A percentile compares a stretch with the other conserved stretches of the same genome.
Evolutionary conservation across 1,139 yeast species (phyloP).

Genomic region (Kurtzmaniella quercitrusa): DNA sequence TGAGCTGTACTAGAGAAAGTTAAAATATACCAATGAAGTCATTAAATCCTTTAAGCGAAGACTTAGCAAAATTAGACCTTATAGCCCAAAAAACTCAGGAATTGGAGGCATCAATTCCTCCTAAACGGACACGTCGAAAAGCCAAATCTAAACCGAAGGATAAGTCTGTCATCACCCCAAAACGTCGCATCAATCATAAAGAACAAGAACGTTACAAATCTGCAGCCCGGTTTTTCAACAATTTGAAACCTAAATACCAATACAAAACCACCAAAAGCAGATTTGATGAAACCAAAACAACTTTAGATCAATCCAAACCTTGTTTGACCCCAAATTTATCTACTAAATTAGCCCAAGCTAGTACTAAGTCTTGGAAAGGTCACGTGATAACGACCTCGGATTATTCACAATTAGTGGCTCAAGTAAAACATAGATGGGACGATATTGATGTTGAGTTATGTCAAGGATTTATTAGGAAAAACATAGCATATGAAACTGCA

Average conservation of each 20-base stretch:
- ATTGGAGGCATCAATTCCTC: slow-evolving; percentile 5
- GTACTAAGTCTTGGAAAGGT: slow-evolving; percentile 12
- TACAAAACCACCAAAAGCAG: background rate
- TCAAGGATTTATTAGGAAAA: slow-evolving; percentile 22
- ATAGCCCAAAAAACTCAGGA: slow-evolving; percentile 3
- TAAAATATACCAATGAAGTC: background rate
- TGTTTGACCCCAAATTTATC: background rate
- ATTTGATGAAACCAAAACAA: too few species aligned
- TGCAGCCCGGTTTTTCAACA: slow-evolving; percentile 3
- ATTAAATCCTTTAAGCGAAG: background rate
- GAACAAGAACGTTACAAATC: slow-evolving; percentile 3
- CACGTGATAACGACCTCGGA: slow-evolving; percentile 12
- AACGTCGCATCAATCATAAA: background rate
- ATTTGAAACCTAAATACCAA: slow-evolving; percentile 6
- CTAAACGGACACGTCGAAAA: background rate
- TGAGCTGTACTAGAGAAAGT: too few species aligned
- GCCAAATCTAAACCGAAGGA: background rate
- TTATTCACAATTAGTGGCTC: slow-evolving; percentile 18
- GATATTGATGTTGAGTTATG: slow-evolving; percentile 21
- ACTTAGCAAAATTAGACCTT: background rate
- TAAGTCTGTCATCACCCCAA: background rate
- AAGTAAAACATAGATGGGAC: slow-evolving; percentile 13
- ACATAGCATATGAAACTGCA: slow-evolving; percentile 16
- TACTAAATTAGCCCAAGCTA: background rate
- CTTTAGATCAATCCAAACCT: background rate